These are phyloP conservation scores for Aureobasidium sp. DNA, from an alignment of 2,329 filamentous ascomycete species.

Conservation along the genomic window DNA sequence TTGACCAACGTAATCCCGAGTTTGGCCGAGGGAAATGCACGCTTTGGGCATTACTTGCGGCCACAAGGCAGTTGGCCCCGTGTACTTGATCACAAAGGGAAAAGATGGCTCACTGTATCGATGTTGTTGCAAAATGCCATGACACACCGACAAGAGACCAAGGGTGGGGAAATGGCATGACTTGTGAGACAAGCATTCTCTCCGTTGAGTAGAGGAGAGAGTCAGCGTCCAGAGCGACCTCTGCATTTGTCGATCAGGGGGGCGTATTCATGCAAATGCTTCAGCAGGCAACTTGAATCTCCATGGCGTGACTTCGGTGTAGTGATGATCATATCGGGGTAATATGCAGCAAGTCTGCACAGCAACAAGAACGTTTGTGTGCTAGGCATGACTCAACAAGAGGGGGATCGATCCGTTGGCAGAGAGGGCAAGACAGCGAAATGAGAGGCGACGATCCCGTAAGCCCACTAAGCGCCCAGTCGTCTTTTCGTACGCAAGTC, in stretches of 20 bases:
- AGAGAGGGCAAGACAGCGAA: neutral
- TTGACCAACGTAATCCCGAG: neutral
- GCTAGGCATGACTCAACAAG: neutral
- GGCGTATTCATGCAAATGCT: neutral
- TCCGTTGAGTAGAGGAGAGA: conserved; percentile 7
- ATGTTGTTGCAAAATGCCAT: conserved; percentile 4
- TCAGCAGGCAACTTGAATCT: neutral
- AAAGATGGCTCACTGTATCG: neutral
- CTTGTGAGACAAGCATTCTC: conserved; percentile 6
- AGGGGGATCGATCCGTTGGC: neutral
- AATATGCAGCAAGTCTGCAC: conserved; percentile 10
- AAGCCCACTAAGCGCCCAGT: conserved; percentile 6
- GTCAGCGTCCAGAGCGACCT: conserved; percentile 5
- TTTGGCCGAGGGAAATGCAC: neutral
- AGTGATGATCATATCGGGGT: conserved; percentile 11
- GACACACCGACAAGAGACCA: conserved; percentile 6
- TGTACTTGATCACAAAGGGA: neutral
- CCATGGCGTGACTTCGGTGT: conserved; percentile 11
- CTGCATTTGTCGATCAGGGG: conserved; percentile 5
- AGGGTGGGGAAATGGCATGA: neutral
- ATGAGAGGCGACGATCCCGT: conserved; percentile 9
- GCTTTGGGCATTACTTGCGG: conserved; percentile 7
- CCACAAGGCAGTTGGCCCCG: neutral
- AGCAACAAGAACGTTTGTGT: conserved; percentile 3
- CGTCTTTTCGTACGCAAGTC: conserved; percentile 3